Base-by-base conservation (phyloP, 768 basidiomycete species). In the Podaxis sp. region DNA sequence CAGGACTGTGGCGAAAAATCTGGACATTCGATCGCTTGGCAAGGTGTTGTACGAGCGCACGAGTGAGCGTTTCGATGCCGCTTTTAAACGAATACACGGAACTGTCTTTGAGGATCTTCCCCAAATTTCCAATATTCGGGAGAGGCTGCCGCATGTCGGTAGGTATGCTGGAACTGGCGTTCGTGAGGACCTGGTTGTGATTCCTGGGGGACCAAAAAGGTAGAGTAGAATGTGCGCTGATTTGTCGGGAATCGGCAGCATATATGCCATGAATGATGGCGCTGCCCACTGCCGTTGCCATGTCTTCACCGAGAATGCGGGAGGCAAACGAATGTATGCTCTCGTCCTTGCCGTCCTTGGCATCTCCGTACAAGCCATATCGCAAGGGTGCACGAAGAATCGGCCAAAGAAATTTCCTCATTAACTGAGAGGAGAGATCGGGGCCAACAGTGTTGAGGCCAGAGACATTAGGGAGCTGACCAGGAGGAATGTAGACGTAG, bases 191-290 rank as follows among this genome's bases (percentile, higher is more conserved):
- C 76, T 65, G 84, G 86, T 42, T 55, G 12, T 30, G 26, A 13
- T 48, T 39, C 26, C 38, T 42, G 39, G 59, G 28, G 40, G 52
- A 61, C 52, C 52, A 61, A 33, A 61, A 61, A 8, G 59, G 59
- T 22, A 61, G 40, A 42, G 93, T 85, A 2, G 93, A 82, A 2
- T 88, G 84, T 2, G 94, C 79, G 63, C 92, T 93, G 17, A 99
- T 75, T 44, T 77, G 68, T 2, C 90, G 77, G 2, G 95, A 84
- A 68, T 96, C 94, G 0, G 93, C 86, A 1, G 94, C 95, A 71
- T 98, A 98, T 60, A 99, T 91, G 0, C 96, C 96, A 69, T 97
- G 96, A 0, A 95, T 86, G 63, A 97, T 77, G 0, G 96, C 89
- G 82, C 93, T 70, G 46, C 90, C 87, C 59, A 98, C 81, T 2